phyloP scores from a whole-genome alignment of 306 rosid species.

The Prosopis cineraria region DNA sequence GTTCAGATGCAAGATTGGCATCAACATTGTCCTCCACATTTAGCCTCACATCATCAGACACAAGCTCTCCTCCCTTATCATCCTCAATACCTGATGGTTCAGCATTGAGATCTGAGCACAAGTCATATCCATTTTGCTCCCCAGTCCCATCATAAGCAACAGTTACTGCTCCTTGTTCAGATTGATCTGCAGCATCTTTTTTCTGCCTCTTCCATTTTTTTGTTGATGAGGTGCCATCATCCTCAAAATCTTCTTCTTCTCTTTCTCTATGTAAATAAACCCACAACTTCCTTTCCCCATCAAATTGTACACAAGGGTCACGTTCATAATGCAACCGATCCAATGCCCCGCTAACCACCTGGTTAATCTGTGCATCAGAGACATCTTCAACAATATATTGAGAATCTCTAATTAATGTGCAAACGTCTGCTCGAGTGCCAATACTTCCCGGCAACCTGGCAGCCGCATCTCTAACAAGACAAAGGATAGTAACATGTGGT shows the following conservation, averaged over 20 bases:
- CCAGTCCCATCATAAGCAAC: conserved; percentile 68
- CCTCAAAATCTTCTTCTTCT: conserved; percentile 99
- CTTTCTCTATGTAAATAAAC: conserved; percentile 98
- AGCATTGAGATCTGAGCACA: conserved; percentile 85
- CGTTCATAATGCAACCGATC: conserved; percentile 99
- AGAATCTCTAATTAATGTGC: conserved; percentile 96
- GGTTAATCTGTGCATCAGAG: conserved; percentile 94
- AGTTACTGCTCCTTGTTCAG: conserved; percentile 81
- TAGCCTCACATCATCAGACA: conserved; percentile 50
- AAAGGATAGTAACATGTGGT: conserved; percentile 96
- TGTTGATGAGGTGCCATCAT: conserved; percentile 98
- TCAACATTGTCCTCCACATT: conserved; percentile 57
- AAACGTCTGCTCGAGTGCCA: conserved; percentile 98
- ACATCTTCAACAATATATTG: conserved; percentile 98
- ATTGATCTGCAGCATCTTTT: conserved; percentile 77
- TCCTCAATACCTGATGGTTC: conserved; percentile 72
- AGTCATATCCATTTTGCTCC: conserved; percentile 74
- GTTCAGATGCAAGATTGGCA: conserved; percentile 57
- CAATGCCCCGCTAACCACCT: conserved; percentile 98
- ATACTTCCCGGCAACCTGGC: conserved; percentile 99
- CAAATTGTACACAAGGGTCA: conserved; percentile 98
- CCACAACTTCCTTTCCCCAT: conserved; percentile 96
- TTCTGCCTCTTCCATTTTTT: conserved; percentile 99
- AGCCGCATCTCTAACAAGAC: conserved; percentile 99
- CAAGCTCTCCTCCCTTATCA: conserved; percentile 65